These are phyloP conservation scores for Lyophyllum decastes DNA, from an alignment of 768 basidiomycete species.

Conservation along the genomic window DNA sequence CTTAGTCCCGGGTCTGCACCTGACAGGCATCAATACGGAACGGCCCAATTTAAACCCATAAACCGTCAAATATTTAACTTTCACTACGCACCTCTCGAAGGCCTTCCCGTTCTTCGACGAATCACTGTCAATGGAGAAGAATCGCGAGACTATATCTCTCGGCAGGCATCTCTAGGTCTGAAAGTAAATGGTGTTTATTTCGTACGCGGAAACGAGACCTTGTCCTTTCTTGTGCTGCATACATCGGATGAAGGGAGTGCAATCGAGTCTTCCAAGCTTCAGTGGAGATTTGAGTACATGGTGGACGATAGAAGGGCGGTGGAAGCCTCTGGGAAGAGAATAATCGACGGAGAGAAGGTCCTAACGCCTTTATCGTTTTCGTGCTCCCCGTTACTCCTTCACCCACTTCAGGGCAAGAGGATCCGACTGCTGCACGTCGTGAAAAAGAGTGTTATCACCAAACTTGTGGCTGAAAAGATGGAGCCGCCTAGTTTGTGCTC, in stretches of 20 bases:
- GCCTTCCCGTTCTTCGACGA: conserved; percentile 68
- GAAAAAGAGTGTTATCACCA: conserved; percentile 69
- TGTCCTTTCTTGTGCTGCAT: conserved; percentile 21
- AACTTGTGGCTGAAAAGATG: conserved; percentile 62
- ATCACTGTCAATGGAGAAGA: conserved; percentile 69
- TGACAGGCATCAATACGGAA: conserved; percentile 39
- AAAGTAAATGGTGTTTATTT: conserved; percentile 77
- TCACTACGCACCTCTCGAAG: conserved; percentile 70
- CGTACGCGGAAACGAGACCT: conserved; percentile 65
- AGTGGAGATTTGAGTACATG: conserved; percentile 81
- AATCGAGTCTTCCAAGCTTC: conserved; percentile 38
- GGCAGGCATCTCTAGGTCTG: conserved; percentile 69
- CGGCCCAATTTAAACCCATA: conserved; percentile 68
- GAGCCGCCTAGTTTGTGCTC: conserved; percentile 38
- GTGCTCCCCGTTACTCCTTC: conserved; percentile 70
- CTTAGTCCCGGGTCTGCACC: conserved; percentile 28
- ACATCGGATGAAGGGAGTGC: conserved; percentile 17
- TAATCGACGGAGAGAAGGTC: conserved; percentile 67
- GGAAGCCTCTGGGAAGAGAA: conserved; percentile 45
- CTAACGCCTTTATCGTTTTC: conserved; percentile 74
- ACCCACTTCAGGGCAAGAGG: conserved; percentile 65
- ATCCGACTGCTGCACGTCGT: conserved; percentile 69
- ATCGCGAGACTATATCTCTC: conserved; percentile 71
- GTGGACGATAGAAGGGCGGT: conserved; percentile 61
- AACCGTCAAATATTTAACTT: conserved; percentile 62